These are phyloP conservation scores for Ophiostoma australiae DNA, from an alignment of 2,329 filamentous ascomycete genomes.

Conservation along the genomic window DNA sequence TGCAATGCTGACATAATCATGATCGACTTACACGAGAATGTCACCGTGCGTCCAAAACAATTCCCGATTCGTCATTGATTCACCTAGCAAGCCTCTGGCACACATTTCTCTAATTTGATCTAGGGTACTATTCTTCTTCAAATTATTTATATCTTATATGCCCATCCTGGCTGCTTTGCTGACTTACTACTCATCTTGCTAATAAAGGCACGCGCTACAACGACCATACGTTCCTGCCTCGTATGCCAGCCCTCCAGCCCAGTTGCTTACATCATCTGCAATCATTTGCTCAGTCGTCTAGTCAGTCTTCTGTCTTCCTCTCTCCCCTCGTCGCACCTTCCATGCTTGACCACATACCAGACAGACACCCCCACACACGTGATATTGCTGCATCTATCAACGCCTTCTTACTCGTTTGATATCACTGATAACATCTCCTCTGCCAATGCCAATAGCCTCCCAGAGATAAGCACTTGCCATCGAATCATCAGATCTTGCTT, in stretches of 20 bases:
- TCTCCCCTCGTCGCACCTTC: background rate
- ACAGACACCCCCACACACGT: slow-evolving; percentile 1
- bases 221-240: background rate
- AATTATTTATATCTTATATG: too few relatives aligned
- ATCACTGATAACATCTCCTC: background rate
- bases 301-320: background rate
- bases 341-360: background rate
- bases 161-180: too few relatives aligned
- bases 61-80: background rate
- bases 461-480: background rate
- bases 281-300: too few relatives aligned
- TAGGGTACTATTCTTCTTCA: too few relatives aligned
- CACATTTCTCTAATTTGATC: background rate
- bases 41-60: background rate
- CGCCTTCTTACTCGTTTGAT: background rate
- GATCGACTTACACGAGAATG: background rate
- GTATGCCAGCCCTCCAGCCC: background rate
- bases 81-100: background rate
- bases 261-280: too few relatives aligned
- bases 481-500: background rate
- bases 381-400: background rate
- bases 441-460: background rate
- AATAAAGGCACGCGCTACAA: background rate
- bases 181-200: too few relatives aligned
- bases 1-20: background rate